Conservation (phyloP, 2,329 filamentous ascomycete species). For the Microcera coccophila region DNA sequence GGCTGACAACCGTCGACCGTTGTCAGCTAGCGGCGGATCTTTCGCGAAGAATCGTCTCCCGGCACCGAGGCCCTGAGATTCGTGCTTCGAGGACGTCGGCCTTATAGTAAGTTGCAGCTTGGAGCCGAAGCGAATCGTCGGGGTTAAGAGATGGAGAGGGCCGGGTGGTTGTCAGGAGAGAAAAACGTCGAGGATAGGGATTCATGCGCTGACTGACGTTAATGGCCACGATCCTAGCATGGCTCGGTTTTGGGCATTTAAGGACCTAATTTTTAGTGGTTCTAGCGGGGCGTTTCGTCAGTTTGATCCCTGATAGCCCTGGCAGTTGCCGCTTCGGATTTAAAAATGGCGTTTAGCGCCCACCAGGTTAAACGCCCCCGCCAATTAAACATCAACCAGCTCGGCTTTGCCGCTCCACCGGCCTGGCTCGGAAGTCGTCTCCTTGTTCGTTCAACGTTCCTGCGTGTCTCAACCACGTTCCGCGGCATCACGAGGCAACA, state of each 20-base stretch:
- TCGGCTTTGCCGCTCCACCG: not conserved
- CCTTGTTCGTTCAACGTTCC: not conserved
- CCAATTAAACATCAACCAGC: too few relatives aligned
- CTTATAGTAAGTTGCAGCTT: conserved; percentile 12
- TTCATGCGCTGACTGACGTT: conserved; percentile 12
- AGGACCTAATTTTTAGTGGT: too few relatives aligned
- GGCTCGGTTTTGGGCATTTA: too few relatives aligned
- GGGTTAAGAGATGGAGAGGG: conserved; percentile 16
- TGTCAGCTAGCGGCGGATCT: not conserved
- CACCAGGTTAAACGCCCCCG: conserved; percentile 1
- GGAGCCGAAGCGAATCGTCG: conserved; percentile 12
- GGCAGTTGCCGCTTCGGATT: not conserved
- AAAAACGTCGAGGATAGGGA: conserved; percentile 17
- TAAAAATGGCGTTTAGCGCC: too few relatives aligned
- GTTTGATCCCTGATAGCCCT: not conserved
- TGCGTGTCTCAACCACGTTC: not conserved
- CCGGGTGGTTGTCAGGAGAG: conserved; percentile 22
- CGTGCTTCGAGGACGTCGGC: conserved; percentile 12
- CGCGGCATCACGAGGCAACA: not conserved
- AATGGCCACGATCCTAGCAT: conserved; percentile 23
- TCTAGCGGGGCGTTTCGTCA: conserved; percentile 7
- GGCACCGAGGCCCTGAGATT: conserved; percentile 20
- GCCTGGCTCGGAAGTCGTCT: not conserved
- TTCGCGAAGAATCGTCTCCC: conserved; percentile 15
- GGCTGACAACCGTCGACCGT: not conserved